Evolutionary conservation across 2,329 filamentous ascomycete genomes (phyloP), one percentile per base, ranked within the genome.

Genomic region (Diaporthe australafricana): DNA sequence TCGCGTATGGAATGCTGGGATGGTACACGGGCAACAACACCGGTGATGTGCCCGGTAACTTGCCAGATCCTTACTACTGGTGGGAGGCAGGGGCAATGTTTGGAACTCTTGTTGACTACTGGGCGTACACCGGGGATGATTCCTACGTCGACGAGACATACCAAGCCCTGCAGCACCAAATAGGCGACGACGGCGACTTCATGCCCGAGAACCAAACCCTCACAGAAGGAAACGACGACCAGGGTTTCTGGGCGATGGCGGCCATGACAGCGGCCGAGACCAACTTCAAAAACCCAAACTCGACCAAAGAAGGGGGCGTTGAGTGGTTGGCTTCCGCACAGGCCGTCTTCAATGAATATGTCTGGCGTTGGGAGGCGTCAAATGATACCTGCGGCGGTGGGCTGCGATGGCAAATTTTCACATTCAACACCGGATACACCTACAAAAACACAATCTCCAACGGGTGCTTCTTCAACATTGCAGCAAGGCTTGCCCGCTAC

Each of bases 341-440:
- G 79, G 91, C 90, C 53, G 91, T 93, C 5, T 95, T 89, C 78
- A 90, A 93, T 75, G 89, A 89, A 1, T 85, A 88, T 72, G 89
- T 69, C 88, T 0, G 76, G 81, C 69, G 81, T 86, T 16, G 87
- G 91, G 65, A 92, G 93, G 63, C 52, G 6, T 71, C 84, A 90
- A 94, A 86, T 6, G 79, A 84, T 0, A 85, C 84, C 1, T 95
- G 93, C 77, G 84, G 86, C 27, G 93, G 93, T 75, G 93, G 93
- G 12, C 78, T 95, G 76, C 86, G 92, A 76, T 94, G 93, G 92
- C 93, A 96, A 83, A 92, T 96, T 72, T 93, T 91, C 70, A 84
- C 88, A 1, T 91, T 92, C 75, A 94, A 95, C 78, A 87, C 85
- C 38, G 94, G 94, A 30, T 96, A 93, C 80, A 87, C 91, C 77